Evolutionary conservation across 2,329 filamentous ascomycete genomes (phyloP), one percentile per base, ranked within the genome.

Genomic region (Aspergillus glaucus): DNA sequence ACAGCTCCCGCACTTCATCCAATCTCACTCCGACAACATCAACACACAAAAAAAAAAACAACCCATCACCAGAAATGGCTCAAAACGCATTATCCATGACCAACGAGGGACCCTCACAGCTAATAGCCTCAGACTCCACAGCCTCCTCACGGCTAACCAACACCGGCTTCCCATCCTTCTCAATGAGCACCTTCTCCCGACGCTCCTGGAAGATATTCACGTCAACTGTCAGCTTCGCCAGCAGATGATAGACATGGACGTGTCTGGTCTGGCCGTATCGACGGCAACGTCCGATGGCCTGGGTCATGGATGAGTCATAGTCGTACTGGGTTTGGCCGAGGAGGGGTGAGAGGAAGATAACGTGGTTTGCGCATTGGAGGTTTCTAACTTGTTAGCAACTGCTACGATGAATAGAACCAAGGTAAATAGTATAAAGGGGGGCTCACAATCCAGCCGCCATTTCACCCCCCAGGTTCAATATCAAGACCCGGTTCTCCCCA

Each of bases 281-380:
- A 5, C 76, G 72, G 7, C 75, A 74, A 34, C 84, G 76, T 2
- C 83, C 84, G 17, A 85, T 79, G 0, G 82, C 82, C 52, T 87
- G 84, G 0, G 72, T 76, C 77, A 84, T 84, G 0, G 75, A 72
- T 0, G 78, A 71, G 0, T 79, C 71, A 58, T 83, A 86, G 4
- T 75, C 68, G 41, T 79, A 74, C 43, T 79, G 74, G 0, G 71
- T 75, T 32, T 68, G 60, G 0, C 73, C 66, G 1, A 80, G 64
- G 7, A 82, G 63, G 0, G 82, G 82, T 0, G 76, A 74, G 2
- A 84, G 62, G 61, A 87, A 86, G 28, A 87, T 75, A 32, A 86
- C 69, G 49, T 86, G 81, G 52, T 84, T 85, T 0, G 82, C 81
- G 36, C 75, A 75, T 43, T 81, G 79, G 1, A 87, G 64, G 53